Evolutionary conservation across 2,329 filamentous ascomycete genomes (phyloP), one percentile per base, ranked within the genome.

Genomic region (Cercospora berteroae): DNA sequence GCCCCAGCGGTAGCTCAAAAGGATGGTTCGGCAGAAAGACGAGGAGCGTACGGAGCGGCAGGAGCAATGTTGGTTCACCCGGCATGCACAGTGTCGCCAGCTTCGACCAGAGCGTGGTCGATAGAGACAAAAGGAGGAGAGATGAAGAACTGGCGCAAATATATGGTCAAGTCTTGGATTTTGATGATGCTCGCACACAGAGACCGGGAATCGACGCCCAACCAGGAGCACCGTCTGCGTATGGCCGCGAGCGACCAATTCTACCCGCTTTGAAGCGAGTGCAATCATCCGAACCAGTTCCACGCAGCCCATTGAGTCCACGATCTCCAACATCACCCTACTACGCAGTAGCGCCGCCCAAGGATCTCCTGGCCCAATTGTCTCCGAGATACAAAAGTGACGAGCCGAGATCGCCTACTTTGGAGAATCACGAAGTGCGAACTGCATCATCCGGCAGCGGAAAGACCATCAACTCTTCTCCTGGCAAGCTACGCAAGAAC

Each of bases 81-180:
- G 76, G 76, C 7, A 73, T 79, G 12, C 87, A 87, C 63, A 87
- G 89, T 67, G 88, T 92, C 67, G 85, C 85, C 16, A 88, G 87
- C 23, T 91, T 97, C 67, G 93, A 97, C 78, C 65, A 90, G 67
- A 85, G 85, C 67, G 86, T 97, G 16, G 86, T 79, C 88, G 86
- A 77, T 84, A 86, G 75, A 89, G 90, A 82, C 89, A 92, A 70
- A n/a, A n/a, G n/a, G n/a, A n/a, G n/a, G n/a, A n/a, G n/a, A n/a
- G 89, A 95, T 79, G 85, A 89, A 71, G 91, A 97, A 78, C 88
- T 97, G 79, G 93, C 97, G 79, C 88, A 92, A 74, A 88, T 98
- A 78, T 98, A 97, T 80, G 93, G 89, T 69, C 90, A 93, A 72
- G 94, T 97, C 70, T 90, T 97, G 89, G 92, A 93, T 3, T 52